Base-by-base conservation (phyloP, 345 rosid genomes). In the Euphorbia tirucalli region DNA sequence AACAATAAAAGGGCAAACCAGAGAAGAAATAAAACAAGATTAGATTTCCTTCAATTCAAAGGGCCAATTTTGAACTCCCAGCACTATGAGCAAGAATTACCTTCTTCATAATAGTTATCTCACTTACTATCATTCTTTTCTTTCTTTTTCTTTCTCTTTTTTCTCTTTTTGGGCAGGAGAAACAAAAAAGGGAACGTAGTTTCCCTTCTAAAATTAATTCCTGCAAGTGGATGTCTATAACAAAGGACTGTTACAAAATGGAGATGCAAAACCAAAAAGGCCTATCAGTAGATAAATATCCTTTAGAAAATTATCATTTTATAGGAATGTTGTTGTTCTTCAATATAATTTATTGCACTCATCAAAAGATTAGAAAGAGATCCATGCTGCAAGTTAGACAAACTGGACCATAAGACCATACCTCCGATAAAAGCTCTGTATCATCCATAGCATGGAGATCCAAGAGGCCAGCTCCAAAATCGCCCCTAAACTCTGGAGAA, bases 391-490 rank as follows among this genome's bases (percentile, higher is more conserved):
- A 56, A 69, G 22, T 19, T n/a, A 61, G 65, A 70, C 43, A 27
- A 66, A 16, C 14, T n/a, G 7, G 22, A 30, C 41, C 1, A 31
- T 63, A 72, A 60, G 65, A 66, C 31, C 75, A 69, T 85, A 95
- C 99, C 96, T 96, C 98, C 24, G 95, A 88, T 31, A 91, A 85
- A 83, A 96, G 97, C 83, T 89, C 97, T 1, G 97, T 93, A 69
- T 96, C 98, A 79, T 96, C 99, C 97, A 96, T 88, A 49, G 97
- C 94, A 78, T 96, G 98, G 75, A 96, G 99, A 85, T 92, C 98
- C 78, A 95, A 74, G 69, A 95, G 94, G 66, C 99, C 99, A 75
- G 97, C 97, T 74, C 98, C 99, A 88, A 92, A 89, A 79, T 95
- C 99, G 62, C 98, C 98, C 82, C 97, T 87, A 66, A 95, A 89